These are phyloP conservation scores for Sporothrix pallida DNA, from an alignment of 2,329 filamentous ascomycete genomes.

Conservation along the genomic window DNA sequence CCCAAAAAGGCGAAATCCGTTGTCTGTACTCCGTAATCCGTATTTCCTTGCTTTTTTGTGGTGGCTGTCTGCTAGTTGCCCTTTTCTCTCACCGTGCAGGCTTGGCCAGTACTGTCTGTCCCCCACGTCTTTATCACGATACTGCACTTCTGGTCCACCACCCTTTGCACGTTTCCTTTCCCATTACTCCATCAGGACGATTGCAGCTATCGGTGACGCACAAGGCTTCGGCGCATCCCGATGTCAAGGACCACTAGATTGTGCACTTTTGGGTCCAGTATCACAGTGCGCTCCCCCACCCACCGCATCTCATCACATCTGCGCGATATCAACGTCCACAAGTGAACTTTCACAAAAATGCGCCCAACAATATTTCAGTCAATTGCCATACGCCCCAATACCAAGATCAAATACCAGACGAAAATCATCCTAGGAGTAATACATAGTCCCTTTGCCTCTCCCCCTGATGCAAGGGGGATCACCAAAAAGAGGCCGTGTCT, in stretches of 20 bases:
- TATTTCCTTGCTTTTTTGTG: not conserved
- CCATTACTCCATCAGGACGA: no score
- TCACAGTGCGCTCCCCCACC: not conserved
- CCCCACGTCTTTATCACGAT: not conserved
- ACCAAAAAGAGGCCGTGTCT: not conserved
- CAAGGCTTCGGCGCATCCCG: constrained; percentile 6
- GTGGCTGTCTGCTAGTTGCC: not conserved
- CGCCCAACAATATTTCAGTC: not conserved
- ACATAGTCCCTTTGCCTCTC: no score
- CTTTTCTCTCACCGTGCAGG: constrained; percentile 15
- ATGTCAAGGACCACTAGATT: not conserved
- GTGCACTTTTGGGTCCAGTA: not conserved
- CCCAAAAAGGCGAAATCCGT: not conserved
- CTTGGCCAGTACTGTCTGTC: not conserved
- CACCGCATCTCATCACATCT: not conserved
- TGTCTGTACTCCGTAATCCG: not conserved
- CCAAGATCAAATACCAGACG: not conserved
- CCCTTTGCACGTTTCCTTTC: not conserved
- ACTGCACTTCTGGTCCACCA: not conserved
- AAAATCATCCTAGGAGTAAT: not conserved
- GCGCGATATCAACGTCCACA: not conserved
- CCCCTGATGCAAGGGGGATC: constrained; percentile 11
- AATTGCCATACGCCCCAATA: not conserved
- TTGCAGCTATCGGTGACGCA: constrained; percentile 16
- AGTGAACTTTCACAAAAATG: not conserved